These are phyloP conservation scores for Olyra latifolia DNA, from an alignment of 176 grass and related monocot genomes.

Conservation along the genomic window DNA sequence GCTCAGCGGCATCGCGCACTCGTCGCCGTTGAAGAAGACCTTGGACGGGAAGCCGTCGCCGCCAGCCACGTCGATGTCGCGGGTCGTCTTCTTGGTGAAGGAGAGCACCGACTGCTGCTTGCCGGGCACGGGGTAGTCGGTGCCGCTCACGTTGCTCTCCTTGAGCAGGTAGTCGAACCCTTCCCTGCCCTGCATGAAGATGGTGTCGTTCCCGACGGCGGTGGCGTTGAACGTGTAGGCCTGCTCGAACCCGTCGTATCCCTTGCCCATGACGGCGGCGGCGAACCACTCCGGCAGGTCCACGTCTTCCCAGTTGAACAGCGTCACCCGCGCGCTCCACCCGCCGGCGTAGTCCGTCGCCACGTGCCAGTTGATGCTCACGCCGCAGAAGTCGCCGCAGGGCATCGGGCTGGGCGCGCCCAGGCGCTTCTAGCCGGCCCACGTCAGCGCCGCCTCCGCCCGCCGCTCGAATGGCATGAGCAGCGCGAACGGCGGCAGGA, in stretches of 20 bases:
- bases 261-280: constrained; percentile 45
- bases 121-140: constrained; percentile 52
- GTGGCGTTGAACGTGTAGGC: constrained; percentile 68
- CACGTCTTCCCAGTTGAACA: constrained; percentile 69
- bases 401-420: constrained; percentile 48
- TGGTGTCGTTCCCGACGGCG: constrained; percentile 39
- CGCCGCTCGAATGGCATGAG: constrained; percentile 59
- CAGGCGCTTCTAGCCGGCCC: constrained; percentile 39
- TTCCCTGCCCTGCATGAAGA: constrained; percentile 52
- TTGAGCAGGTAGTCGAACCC: constrained; percentile 46
- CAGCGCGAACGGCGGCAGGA: constrained; percentile 62
- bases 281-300: constrained; percentile 62
- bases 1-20: constrained; percentile 69
- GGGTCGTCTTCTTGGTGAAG: constrained; percentile 44
- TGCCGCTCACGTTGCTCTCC: constrained; percentile 46
- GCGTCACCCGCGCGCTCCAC: constrained; percentile 65
- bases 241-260: constrained; percentile 44
- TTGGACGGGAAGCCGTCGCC: constrained; percentile 71
- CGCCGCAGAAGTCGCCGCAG: constrained; percentile 68
- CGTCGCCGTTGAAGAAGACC: constrained; percentile 79
- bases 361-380: constrained; percentile 88
- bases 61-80: constrained; percentile 38
- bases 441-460: constrained; percentile 25
- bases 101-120: constrained; percentile 75
- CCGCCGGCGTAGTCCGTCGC: constrained; percentile 47